Base-by-base conservation (phyloP, 2,329 filamentous ascomycete genomes). In the Nannizzia gypsea region DNA sequence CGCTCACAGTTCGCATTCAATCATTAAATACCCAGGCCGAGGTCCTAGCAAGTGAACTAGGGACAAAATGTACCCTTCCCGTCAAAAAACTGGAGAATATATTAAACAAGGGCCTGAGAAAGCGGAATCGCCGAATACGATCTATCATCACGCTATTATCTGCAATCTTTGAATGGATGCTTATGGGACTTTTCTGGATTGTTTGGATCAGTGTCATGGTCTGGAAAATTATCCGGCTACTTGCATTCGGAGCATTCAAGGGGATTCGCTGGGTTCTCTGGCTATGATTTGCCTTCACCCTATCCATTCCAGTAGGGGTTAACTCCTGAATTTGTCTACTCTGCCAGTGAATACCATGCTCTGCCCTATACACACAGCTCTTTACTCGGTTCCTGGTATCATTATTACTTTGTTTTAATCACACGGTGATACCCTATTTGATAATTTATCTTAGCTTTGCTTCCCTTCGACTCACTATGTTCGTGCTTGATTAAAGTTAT, bases 161-260 rank as follows among this genome's bases (percentile, higher is more conserved):
- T 81, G 83, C 90, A 59, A 74, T 86, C 20, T 82, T 96, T 15
- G 92, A 97, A 77, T 96, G 90, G 90, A 76, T 84, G 56, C 80
- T 97, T 17, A 84, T 97, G 42, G 88, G 88, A 3, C 82, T 95
- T 66, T 89, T 97, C 85, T 96, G 93, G 90, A 90, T 87, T 73
- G 85, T 95, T 15, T 97, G 92, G 90, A 83, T 95, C 61, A 78
- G 95, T 36, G 91, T 96, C 24, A 88, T 90, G 71, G 78, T 92
- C 24, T 77, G 87, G 57, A 82, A 89, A 62, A 72, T 88, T 13
- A 74, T 88, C 38, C 76, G 84, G 62, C 84, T 85, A 9, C 66
- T 87, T 1, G 80, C 86, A 50, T 81, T 81, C 52, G 84, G 84
- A 1, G 68, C 83, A 0, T 76, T 83, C 56, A 74, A 77, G 9